Base-by-base conservation (phyloP, 2,329 filamentous ascomycete genomes). In the Colletotrichum incanum region DNA sequence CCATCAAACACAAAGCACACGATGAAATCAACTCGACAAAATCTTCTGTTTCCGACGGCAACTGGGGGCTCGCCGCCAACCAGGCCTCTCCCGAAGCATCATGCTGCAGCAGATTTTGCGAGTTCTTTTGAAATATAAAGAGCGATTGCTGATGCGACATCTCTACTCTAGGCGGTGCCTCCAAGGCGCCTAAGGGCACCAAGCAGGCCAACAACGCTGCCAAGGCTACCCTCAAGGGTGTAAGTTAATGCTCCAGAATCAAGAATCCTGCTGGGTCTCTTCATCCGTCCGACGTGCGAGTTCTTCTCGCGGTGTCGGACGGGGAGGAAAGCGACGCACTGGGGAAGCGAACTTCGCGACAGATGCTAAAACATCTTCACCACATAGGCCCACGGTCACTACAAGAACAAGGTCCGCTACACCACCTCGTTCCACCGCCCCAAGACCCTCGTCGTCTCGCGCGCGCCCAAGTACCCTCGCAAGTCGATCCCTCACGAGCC, bases 381-480 rank as follows among this genome's bases (percentile, higher is more conserved):
- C 34, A 55, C 65, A 14, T 75, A 90, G 87, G 82, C 85, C 77
- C 84, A 87, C 84, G 81, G 85, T 75, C 91, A 96, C 88, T 98
- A 98, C 91, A 91, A 93, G 87, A 91, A 91, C 88, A 98, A 98
- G 91, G 92, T 97, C 86, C 93, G 96, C 85, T 91, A 91, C 83
- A 95, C 91, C 85, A 98, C 96, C 80, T 95, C 93, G 84, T 99
- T 98, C 93, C 96, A 98, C 92, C 92, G 91, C 81, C 96, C 96
- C 83, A 98, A 98, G 93, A 98, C 95, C 78, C 94, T 98, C 82
- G 88, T 93, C 86, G 92, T 98, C 80, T 93, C 94, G 80, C 94
- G 96, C 83, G 86, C 92, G 62, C 95, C 96, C 85, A 98, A 97
- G 89, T 98, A 97, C 91, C 95, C 94, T 79, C 95, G 96, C 89